These are phyloP conservation scores for Umbelopsis ramanniana DNA, from an alignment of 192 early-diverging fungal species.

Conservation along the genomic window DNA sequence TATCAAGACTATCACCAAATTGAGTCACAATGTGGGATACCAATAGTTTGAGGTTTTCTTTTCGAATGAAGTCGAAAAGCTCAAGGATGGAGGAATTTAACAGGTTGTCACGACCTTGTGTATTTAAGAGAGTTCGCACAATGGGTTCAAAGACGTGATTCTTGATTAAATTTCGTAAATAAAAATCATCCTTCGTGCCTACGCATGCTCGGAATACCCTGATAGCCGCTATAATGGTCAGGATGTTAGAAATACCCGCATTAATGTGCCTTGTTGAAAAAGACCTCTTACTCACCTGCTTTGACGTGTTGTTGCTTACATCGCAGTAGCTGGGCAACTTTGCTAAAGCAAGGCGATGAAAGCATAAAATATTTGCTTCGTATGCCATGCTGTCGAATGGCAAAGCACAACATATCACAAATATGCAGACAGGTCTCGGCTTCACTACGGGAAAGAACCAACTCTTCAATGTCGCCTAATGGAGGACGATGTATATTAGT, in stretches of 20 bases:
- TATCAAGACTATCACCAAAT: slow-evolving; percentile 61
- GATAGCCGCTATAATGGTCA: slow-evolving; percentile 64
- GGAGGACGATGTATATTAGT: not conserved
- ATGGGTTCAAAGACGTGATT: slow-evolving; percentile 74
- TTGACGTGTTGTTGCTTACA: slow-evolving; percentile 71
- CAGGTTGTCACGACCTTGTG: slow-evolving; percentile 77
- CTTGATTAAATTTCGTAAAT: slow-evolving; percentile 76
- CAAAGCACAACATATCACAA: slow-evolving; percentile 81
- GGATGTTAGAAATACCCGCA: not conserved
- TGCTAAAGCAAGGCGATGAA: slow-evolving; percentile 60
- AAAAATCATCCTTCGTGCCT: slow-evolving; percentile 83
- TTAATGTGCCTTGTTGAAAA: no score
- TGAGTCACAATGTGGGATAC: slow-evolving; percentile 71
- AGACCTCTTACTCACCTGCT: slow-evolving; percentile 54
- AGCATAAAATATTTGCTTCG: slow-evolving; percentile 80
- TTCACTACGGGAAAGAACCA: slow-evolving; percentile 31
- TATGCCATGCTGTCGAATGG: slow-evolving; percentile 71
- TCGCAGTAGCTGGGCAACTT: slow-evolving; percentile 68
- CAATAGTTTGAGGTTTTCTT: slow-evolving; percentile 71
- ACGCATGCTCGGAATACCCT: slow-evolving; percentile 80
- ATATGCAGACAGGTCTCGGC: slow-evolving; percentile 59
- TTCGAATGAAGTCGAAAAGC: slow-evolving; percentile 81
- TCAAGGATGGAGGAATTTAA: slow-evolving; percentile 91
- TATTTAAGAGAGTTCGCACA: slow-evolving; percentile 62
- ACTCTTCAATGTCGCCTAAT: slow-evolving; percentile 15